Base-by-base conservation (phyloP, 352 stramenopile genomes). In the Globisporangium echinulatum region DNA sequence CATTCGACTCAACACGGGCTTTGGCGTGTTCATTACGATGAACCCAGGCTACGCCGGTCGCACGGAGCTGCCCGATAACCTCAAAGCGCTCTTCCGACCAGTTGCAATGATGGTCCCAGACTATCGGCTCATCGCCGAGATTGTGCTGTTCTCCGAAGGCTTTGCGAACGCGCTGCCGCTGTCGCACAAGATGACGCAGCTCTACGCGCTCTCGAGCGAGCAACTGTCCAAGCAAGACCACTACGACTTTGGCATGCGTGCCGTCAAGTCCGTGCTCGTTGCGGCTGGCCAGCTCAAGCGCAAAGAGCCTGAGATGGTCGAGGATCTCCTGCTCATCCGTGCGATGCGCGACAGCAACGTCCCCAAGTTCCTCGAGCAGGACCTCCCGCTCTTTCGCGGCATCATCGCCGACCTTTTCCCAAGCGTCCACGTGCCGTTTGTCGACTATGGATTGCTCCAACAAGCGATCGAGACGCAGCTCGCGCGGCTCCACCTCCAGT, bases 21-120 rank as follows among this genome's bases (percentile, higher is more conserved):
- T 97, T 72, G 92, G 92, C 17, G 92, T 97, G 4, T 98, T 97
- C 57, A 98, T 98, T 62, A 98, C 92, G 2, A 98, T 98, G 92
- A 98, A 98, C 56, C 92, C 92, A 7, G 92, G 92, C 0, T 98
- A 98, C 55, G 89, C 92, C 25, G 92, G 92, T 1, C 86, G 92
- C 1, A 97, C 92, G 0, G 92, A 97, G 63, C 67, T 98, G 5
- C 92, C 92, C 0, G 92, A 98, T 46, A 97, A 97, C 49, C 72
- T 98, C n/a, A 98, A 98, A 67, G 88, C 92, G 36, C 64, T 98
- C 7, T 98, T 98, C 59, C 82, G 92, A 5, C 92, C 92, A 1
- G 92, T 98, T 19, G 93, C 92, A 4, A 97, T 98, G 88, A 98
- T 98, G 92, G 91, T 98, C 25, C 92, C 92, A 4, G 92, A 98